A percentile compares a stretch with the other conserved stretches of the same genome.
Conservation (phyloP, 2,329 filamentous ascomycete genomes). For the Cladosporium austrohemisphaericum region DNA sequence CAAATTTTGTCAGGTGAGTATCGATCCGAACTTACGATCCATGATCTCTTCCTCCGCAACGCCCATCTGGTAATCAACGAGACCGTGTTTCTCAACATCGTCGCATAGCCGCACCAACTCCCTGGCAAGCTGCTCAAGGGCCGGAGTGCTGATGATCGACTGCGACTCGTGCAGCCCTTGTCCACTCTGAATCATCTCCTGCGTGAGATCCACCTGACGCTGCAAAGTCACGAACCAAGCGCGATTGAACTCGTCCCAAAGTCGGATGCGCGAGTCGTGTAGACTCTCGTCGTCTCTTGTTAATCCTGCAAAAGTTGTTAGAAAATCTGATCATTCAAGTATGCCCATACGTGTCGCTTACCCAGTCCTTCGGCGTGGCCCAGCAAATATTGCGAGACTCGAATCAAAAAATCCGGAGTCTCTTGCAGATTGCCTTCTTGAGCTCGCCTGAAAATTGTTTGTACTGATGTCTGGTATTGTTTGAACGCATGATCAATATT, state of each 20-base stretch:
- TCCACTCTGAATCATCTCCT: conserved; percentile 56
- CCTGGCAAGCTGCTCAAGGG: conserved; percentile 73
- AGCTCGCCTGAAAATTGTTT: conserved; percentile 68
- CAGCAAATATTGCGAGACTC: conserved; percentile 64
- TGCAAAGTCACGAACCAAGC: conserved; percentile 84
- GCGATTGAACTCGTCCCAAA: conserved; percentile 94
- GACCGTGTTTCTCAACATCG: conserved; percentile 79
- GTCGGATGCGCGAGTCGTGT: conserved; percentile 70
- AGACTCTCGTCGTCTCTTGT: conserved; percentile 75
- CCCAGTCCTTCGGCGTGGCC: conserved; percentile 63
- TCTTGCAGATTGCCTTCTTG: conserved; percentile 58
- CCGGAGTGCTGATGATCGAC: conserved; percentile 63
- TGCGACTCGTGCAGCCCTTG: conserved; percentile 54
- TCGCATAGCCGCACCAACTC: conserved; percentile 82
- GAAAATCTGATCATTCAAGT: neutral
- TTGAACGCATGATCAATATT: conserved; percentile 62
- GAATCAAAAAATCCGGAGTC: conserved; percentile 55
- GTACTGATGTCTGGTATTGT: conserved; percentile 54
- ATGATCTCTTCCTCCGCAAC: conserved; percentile 94
- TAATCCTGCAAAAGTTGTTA: conserved; percentile 57
- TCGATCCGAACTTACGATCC: conserved; percentile 57
- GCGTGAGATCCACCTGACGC: conserved; percentile 72
- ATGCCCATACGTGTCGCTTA: conserved; percentile 42
- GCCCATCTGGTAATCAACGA: conserved; percentile 96
- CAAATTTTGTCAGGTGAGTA: neutral